Evolutionary conservation across 129 eudicot genomes (phyloP).

Genomic region (Erigeron canadensis): DNA sequence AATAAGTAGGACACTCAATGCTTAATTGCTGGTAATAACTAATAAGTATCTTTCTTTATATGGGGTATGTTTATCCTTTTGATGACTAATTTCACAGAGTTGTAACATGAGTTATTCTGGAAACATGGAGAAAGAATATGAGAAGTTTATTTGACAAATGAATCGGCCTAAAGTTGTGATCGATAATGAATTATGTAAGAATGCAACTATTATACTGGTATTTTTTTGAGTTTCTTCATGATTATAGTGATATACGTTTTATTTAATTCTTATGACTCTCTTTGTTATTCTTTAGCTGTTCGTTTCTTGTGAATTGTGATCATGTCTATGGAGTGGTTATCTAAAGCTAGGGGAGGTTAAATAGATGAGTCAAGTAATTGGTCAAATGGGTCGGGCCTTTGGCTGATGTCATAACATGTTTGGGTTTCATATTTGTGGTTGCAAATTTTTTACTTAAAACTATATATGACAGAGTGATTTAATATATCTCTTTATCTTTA

Average conservation of each 20-base stretch:
- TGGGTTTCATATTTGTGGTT: no score
- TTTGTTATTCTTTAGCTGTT: no score
- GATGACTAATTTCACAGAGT: slow-evolving; percentile 43
- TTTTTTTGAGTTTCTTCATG: not conserved
- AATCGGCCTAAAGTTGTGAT: slow-evolving; percentile 92
- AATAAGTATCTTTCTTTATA: slow-evolving; percentile 7
- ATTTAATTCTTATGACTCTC: no score
- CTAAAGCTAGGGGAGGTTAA: no score
- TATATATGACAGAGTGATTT: slow-evolving; percentile 11
- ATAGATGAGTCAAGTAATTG: no score
- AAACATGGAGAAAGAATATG: slow-evolving; percentile 92
- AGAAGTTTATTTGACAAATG: slow-evolving; percentile 91
- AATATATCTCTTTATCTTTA: not conserved
- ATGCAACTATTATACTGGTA: slow-evolving; percentile 86
- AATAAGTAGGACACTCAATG: no score
- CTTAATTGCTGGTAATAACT: no score
- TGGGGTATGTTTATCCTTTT: slow-evolving; percentile 17
- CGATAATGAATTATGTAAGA: slow-evolving; percentile 76
- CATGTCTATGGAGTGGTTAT: no score
- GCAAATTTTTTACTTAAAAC: no score
- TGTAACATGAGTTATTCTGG: slow-evolving; percentile 64
- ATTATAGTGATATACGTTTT: not conserved
- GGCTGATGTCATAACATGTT: no score
- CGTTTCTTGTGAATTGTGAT: no score
- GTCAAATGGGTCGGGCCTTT: no score